Conservation (phyloP, 2,329 filamentous ascomycete species). For the Aspergillus amoenus region DNA sequence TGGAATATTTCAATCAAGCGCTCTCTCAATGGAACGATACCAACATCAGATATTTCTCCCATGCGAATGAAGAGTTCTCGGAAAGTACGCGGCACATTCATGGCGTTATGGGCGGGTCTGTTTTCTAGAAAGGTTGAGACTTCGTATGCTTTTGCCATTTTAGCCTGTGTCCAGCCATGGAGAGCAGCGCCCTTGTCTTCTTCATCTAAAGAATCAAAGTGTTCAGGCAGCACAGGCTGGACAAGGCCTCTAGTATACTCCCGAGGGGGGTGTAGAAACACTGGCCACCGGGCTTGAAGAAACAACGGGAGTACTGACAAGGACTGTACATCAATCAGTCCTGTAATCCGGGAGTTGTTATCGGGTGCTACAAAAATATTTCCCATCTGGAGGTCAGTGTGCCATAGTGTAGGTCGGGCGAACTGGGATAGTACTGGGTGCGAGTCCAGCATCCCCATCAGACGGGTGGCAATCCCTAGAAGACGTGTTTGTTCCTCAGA, state of each 20-base stretch:
- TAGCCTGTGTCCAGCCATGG: conserved; percentile 18
- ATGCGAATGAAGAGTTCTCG: conserved; percentile 8
- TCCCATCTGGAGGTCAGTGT: conserved; percentile 22
- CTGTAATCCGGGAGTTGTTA: conserved; percentile 19
- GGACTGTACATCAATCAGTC: conserved; percentile 27
- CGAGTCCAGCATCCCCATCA: neutral
- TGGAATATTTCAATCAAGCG: conserved; percentile 9
- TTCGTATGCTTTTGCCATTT: conserved; percentile 28
- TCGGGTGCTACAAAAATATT: conserved; percentile 33
- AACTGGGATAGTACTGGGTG: neutral
- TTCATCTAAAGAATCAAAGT: neutral
- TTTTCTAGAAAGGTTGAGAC: conserved; percentile 16
- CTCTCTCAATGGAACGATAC: conserved; percentile 18
- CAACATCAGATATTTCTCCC: conserved; percentile 13
- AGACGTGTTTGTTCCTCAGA: neutral
- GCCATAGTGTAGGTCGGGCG: conserved; percentile 22
- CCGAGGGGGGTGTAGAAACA: conserved; percentile 24
- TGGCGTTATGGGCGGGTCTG: neutral
- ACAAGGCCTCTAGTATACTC: conserved; percentile 20
- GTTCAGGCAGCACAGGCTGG: neutral
- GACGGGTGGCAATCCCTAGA: neutral
- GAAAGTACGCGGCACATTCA: conserved; percentile 4
- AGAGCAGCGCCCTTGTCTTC: conserved; percentile 13
- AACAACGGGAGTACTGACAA: conserved; percentile 26
- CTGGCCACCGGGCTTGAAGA: conserved; percentile 27